phyloP scores from a whole-genome alignment of 371 early-diverging fungal genomes.

The Catenaria anguillulae region DNA sequence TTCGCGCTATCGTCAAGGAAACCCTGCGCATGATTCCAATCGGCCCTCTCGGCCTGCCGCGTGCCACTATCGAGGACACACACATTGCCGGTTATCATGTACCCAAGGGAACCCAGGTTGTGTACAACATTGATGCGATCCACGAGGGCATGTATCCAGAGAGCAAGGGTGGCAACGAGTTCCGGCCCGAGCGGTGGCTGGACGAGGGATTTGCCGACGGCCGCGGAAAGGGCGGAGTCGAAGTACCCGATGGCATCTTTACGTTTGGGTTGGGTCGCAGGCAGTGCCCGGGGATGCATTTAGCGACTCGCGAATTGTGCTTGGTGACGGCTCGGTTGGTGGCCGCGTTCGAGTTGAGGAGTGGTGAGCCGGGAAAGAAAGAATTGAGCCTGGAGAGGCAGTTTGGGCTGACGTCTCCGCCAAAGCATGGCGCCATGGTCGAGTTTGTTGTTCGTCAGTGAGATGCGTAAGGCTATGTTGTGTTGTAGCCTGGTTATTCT shows the following conservation, averaged over 20 bases:
- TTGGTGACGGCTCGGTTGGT: constrained; percentile 24
- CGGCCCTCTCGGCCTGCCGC: constrained; percentile 29
- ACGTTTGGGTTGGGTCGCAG: constrained; percentile 24
- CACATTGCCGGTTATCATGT: constrained; percentile 25
- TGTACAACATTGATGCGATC: constrained; percentile 27
- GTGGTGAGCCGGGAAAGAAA: background rate
- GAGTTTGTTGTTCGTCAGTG: too few relatives aligned
- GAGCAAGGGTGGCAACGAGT: constrained; percentile 18
- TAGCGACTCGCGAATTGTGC: constrained; percentile 28
- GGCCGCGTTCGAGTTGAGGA: constrained; percentile 9
- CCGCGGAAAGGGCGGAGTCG: too few relatives aligned
- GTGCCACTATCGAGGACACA: constrained; percentile 27
- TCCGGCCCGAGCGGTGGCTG: constrained; percentile 27
- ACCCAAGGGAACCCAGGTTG: constrained; percentile 27
- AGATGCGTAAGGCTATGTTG: too few relatives aligned
- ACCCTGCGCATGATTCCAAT: constrained; percentile 25
- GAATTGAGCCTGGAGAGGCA: background rate
- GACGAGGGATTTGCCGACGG: too few relatives aligned
- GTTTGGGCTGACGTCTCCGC: background rate
- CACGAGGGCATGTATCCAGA: constrained; percentile 19
- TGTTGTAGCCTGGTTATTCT: too few relatives aligned
- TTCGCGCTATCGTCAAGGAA: constrained; percentile 33
- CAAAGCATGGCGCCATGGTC: background rate
- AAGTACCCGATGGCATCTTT: constrained; percentile 23
- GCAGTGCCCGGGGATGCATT: constrained; percentile 31